Evolutionary conservation across 2,329 filamentous ascomycete species (phyloP), one percentile per base, ranked within the genome.

Genomic region (Metarhizium anisopliae): DNA sequence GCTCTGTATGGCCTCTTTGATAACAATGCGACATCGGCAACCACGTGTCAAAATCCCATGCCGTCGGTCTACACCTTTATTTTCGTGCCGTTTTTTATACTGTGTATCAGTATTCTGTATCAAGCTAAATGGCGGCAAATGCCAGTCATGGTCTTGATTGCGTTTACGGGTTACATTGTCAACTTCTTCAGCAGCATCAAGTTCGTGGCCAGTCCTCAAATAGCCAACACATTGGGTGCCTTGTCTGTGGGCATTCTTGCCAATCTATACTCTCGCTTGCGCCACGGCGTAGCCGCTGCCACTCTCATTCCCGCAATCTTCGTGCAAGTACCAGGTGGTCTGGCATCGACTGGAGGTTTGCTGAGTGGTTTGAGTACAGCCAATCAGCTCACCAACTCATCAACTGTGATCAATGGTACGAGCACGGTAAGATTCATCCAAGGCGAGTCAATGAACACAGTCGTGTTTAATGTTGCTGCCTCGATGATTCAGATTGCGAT

Each of bases 41-140:
- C 70, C 1, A 69, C 65, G 3, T 77, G 82, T 66, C 8, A 62
- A 18, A 52, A 75, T 55, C 69, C 76, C 0, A 76, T 85, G 60
- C 60, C 70, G 16, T 61, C 66, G 2, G 65, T 71, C 56, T 68
- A 70, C 51, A 80, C 79, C 56, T 90, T 92, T 71, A 73, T 86
- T 35, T 91, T 90, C 64, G 90, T 93, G 0, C 81, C 87, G 0
- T 68, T 80, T 6, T 95, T 92, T 68, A 83, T 89, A 8, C 66
- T 90, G 32, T 89, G 85, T 63, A 78, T 93, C 43, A 83, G 86
- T 51, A 74, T 91, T 56, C 83, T 92, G 67, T 92, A 92, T 67
- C 87, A 92, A 62, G 89, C 87, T 43, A 90, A 90, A 68, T 90
- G 84, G 82, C 87, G 84, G 61, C 89, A 94, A 67, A 82, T 86